Conservation (phyloP, 2,329 filamentous ascomycete genomes). For the Aspergillus fijiensis region DNA sequence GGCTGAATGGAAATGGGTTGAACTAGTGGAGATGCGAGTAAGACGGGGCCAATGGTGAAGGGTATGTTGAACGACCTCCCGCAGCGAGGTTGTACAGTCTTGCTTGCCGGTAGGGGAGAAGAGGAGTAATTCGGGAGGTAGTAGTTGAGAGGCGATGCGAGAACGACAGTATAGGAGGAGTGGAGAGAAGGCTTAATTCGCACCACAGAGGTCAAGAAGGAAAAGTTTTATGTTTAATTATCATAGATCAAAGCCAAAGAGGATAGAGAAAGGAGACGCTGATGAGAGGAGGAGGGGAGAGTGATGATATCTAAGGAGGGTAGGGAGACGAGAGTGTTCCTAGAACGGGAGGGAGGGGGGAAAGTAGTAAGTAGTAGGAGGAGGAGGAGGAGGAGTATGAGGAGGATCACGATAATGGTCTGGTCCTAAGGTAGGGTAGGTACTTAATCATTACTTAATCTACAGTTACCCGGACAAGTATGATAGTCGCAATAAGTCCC, state of each 20-base stretch:
- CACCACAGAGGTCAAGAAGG: background rate
- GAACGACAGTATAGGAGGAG: background rate
- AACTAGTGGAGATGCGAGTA: background rate
- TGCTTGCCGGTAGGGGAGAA: background rate
- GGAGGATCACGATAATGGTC: background rate
- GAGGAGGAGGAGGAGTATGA: background rate
- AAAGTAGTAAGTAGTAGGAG: background rate
- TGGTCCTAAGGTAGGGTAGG: background rate
- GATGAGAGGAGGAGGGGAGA: background rate
- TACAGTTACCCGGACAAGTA: background rate
- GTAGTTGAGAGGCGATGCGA: background rate
- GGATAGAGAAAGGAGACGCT: background rate
- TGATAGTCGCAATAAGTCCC: background rate
- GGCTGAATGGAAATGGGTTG: background rate
- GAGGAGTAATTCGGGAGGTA: background rate
- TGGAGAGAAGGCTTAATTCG: background rate
- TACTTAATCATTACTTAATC: background rate
- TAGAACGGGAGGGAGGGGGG: background rate
- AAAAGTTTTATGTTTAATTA: background rate
- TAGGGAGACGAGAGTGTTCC: background rate
- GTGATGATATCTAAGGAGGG: background rate
- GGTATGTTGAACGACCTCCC: conserved; percentile 7
- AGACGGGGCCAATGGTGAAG: conserved; percentile 2
- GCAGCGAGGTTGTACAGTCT: conserved; percentile 13
- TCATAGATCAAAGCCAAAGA: background rate